Evolutionary conservation across 495 filamentous ascomycete species (phyloP).

Genomic region (Penicillium diatomitis): DNA sequence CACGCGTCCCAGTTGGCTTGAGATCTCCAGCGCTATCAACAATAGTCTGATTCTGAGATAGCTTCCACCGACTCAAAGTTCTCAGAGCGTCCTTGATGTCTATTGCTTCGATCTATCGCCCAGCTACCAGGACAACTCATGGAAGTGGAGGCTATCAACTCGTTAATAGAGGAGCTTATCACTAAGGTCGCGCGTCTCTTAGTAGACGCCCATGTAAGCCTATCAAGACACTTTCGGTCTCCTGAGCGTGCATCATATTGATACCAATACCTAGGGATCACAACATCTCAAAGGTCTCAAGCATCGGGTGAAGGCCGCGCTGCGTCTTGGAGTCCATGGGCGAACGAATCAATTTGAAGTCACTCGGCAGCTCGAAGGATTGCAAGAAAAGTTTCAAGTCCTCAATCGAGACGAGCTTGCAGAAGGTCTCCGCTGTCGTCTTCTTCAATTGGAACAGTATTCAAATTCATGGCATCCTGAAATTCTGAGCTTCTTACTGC

Average conservation of each 20-base stretch:
- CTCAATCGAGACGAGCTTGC: constrained; percentile 69
- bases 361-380: constrained; percentile 58
- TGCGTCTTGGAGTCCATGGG: constrained; percentile 49
- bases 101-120: neutral
- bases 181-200: constrained; percentile 14
- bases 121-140: constrained; percentile 19
- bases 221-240: neutral
- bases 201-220: constrained; percentile 18
- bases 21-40: neutral
- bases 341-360: constrained; percentile 89
- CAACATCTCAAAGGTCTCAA: constrained; percentile 17
- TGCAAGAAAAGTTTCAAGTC: constrained; percentile 82
- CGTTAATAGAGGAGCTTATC: constrained; percentile 31
- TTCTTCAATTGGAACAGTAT: constrained; percentile 47
- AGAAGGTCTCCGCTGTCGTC: constrained; percentile 58
- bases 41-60: too few species aligned
- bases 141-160: constrained; percentile 35
- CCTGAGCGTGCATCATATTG: constrained; percentile 33
- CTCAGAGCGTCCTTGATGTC: too few species aligned
- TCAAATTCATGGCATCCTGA: constrained; percentile 63
- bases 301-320: constrained; percentile 18
- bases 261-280: constrained; percentile 28
- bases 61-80: too few species aligned
- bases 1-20: constrained; percentile 12
- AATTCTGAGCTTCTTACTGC: constrained; percentile 65